Percentiles rank a stretch among this genome's conserved stretches.
These are phyloP conservation scores for Exsudoporus frostii DNA, from an alignment of 768 basidiomycete genomes.

Conservation along the genomic window DNA sequence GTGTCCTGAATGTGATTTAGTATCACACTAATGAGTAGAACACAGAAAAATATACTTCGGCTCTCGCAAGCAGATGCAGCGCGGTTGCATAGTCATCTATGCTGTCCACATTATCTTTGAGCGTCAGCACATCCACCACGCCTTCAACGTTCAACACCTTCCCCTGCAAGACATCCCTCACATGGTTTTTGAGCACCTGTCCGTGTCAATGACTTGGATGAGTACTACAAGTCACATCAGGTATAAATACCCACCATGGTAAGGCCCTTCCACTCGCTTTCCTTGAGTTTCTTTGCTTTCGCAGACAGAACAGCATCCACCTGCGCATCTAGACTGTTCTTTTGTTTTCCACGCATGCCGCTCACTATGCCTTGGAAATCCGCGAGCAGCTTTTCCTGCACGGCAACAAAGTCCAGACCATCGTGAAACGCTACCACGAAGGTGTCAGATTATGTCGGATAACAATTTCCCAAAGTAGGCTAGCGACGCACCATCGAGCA, in stretches of 20 bases:
- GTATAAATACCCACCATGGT: conserved; percentile 27
- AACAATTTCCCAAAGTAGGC: not conserved
- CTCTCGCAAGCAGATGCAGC: conserved; percentile 59
- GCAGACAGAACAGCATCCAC: conserved; percentile 57
- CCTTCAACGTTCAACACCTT: conserved; percentile 75
- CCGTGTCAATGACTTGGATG: not conserved
- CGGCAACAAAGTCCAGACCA: conserved; percentile 80
- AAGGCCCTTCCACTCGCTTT: conserved; percentile 50
- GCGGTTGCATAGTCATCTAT: conserved; percentile 68
- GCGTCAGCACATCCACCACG: conserved; percentile 74
- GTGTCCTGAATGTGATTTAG: conserved; percentile 46
- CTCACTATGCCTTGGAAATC: conserved; percentile 54
- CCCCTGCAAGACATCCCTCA: conserved; percentile 70
- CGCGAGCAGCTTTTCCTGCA: conserved; percentile 67
- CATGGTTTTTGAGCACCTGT: conserved; percentile 68
- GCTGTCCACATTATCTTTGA: conserved; percentile 71
- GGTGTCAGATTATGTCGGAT: not conserved
- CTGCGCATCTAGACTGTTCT: conserved; percentile 64
- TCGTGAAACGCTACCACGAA: conserved; percentile 72
- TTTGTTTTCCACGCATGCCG: conserved; percentile 50
- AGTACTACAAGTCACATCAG: not conserved
- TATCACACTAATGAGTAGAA: not conserved
- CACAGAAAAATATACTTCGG: conserved; percentile 39
- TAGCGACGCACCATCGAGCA: conserved; percentile 50
- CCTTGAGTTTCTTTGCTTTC: conserved; percentile 44